phyloP scores from a whole-genome alignment of 176 grass and related monocot genomes.

The Pontederia crassipes region DNA sequence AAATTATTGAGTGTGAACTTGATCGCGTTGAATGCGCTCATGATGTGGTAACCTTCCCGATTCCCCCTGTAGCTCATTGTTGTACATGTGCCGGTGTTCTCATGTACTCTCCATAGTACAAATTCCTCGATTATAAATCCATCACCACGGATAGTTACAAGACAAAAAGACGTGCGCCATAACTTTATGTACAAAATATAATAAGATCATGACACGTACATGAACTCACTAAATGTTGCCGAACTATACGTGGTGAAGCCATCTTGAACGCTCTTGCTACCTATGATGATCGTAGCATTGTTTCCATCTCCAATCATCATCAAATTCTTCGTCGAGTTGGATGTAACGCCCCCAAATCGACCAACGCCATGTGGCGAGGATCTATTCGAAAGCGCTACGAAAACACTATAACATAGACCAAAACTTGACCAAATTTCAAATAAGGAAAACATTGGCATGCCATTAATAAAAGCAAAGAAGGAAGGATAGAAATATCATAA shows the following conservation, averaged over 20 bases:
- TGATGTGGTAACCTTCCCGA: neutral
- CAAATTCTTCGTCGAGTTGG: slow-evolving; percentile 6
- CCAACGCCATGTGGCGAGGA: no score
- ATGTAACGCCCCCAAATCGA: no score
- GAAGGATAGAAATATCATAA: no score
- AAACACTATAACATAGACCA: no score
- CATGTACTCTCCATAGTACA: slow-evolving; percentile 11
- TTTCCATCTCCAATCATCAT: slow-evolving; percentile 15
- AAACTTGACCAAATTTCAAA: no score
- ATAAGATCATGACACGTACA: no score
- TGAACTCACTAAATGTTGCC: slow-evolving; percentile 5
- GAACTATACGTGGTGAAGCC: slow-evolving; percentile 4
- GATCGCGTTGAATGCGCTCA: neutral
- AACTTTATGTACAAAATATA: neutral
- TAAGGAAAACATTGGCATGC: no score
- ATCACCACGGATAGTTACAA: neutral
- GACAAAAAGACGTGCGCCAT: neutral
- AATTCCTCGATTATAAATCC: neutral
- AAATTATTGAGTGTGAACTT: neutral
- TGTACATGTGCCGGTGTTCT: neutral
- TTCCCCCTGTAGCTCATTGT: neutral
- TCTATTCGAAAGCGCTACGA: no score
- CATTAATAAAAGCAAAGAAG: no score
- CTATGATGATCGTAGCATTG: slow-evolving; percentile 2
- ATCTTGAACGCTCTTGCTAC: slow-evolving; percentile 9